Base-by-base conservation (phyloP, 345 rosid species). In the Tarenaya hassleriana region DNA sequence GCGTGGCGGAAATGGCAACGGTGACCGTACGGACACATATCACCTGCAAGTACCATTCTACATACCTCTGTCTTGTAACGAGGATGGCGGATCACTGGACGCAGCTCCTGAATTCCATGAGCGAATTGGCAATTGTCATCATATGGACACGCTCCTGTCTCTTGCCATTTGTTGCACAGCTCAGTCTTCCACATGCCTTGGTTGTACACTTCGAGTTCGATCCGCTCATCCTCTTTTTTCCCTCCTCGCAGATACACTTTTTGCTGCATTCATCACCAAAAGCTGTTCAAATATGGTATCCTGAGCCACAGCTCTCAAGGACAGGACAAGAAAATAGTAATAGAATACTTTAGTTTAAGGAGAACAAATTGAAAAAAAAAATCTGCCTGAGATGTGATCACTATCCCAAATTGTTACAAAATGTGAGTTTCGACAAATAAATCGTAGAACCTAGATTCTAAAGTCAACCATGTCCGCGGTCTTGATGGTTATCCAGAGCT, bases 161-260 rank as follows among this genome's bases (percentile, higher is more conserved):
- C 88, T 68, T 92, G 88, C 98, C 98, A 92, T 42, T 92, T 92
- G 80, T 92, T 88, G 82, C 97, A 88, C 0, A 92, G 73, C 75
- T 92, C 97, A 7, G 97, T 92, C 76, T 85, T 88, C 57, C 70
- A 67, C 94, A 71, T 79, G 16, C 98, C 98, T 69, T 88, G 95
- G 50, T 75, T 81, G 77, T 75, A 83, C 29, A 77, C 83, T 44
- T 89, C 87, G 33, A 79, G 63, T 65, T 83, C 94, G 33, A 74
- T 52, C n/a, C 76, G 73, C 58, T 79, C 80, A 39, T 76, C 77
- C 70, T 66, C 52, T 64, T 64, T 63, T 67, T 24, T 21, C 39
- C 58, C 73, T 33, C 66, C 58, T 41, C 73, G 41, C 53, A 64
- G 71, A 16, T 58, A 50, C 13, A 70, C 73, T 46, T 52, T 62